Evolutionary conservation across 2,329 filamentous ascomycete genomes (phyloP), one percentile per base, ranked within the genome.

Genomic region (Blastomyces emzantsi): DNA sequence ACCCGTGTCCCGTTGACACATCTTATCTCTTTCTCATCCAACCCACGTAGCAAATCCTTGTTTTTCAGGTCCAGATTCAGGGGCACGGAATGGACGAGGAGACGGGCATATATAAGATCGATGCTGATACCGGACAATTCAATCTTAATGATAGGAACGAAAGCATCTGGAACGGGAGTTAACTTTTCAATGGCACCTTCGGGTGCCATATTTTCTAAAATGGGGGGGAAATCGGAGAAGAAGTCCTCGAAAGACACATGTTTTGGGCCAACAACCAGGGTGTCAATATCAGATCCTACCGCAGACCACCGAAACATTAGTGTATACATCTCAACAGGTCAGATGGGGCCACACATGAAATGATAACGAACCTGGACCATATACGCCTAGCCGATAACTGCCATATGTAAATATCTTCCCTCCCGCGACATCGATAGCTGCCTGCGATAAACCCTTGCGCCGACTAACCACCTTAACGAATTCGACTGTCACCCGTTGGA

Each of bases 121-220:
- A 99, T 95, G 74, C 90, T 94, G 73, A 99, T 95, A 60, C 88
- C 90, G 61, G 84, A 86, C 69, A 95, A 90, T 74, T 96, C 90
- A 71, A 97, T 90, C 75, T 97, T 97, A 80, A 99, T 97, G 74
- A 99, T 96, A 58, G 94, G 94, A 8, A 97, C 93, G 72, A 90
- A 96, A 3, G 93, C 91, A 71, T 96, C 93, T 58, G 88, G 88
- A 47, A 99, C 94, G 0, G 89, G 85, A 1, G 90, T 88, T 70
- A 97, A 82, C 73, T 95, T 90, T 65, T 89, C 88, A 69, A 97
- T 90, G 64, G 92, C 83, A n/a, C 87, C 89, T 47, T 85, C 79
- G 9, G 89, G 85, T 1, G 90, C 87, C 84, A 94, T 88, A 68
- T 87, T 82, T 69, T 88, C 80, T 59, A 99, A 84, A 58, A 95